Conservation (phyloP, 2,329 filamentous ascomycete species). For the Cladosporium cucumerinum region DNA sequence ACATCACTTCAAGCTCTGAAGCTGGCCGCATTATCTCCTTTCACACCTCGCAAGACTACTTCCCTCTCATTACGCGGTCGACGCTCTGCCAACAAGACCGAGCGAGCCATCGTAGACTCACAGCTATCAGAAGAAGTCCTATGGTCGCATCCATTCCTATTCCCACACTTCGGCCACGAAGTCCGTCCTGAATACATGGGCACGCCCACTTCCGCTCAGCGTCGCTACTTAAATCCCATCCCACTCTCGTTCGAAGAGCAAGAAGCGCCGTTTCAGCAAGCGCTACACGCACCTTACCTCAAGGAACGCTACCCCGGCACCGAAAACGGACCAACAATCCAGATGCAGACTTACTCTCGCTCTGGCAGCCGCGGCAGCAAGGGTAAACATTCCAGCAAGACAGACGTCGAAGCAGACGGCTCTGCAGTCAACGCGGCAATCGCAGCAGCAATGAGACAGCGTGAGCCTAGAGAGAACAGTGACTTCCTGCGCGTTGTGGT, state of each 20-base stretch:
- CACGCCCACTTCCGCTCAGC: constrained; percentile 54
- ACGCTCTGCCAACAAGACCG: constrained; percentile 1
- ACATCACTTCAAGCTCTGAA: constrained; percentile 60
- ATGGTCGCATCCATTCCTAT: constrained; percentile 56
- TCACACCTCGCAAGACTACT: constrained; percentile 28
- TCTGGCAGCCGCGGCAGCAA: constrained; percentile 1
- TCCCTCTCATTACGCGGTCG: neutral
- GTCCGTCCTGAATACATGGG: constrained; percentile 55
- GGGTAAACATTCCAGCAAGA: constrained; percentile 20
- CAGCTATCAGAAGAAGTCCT: constrained; percentile 55
- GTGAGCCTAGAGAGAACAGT: constrained; percentile 62
- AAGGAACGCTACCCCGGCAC: constrained; percentile 24
- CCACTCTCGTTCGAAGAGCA: constrained; percentile 39
- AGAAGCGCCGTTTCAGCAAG: constrained; percentile 36
- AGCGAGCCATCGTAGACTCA: neutral
- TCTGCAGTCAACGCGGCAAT: constrained; percentile 37
- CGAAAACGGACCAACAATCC: constrained; percentile 54
- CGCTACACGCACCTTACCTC: constrained; percentile 35
- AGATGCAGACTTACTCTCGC: constrained; percentile 60
- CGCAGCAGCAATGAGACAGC: constrained; percentile 36
- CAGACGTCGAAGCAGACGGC: constrained; percentile 33
- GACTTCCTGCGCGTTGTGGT: constrained; percentile 63
- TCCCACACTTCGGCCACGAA: constrained; percentile 58
- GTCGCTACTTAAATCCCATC: constrained; percentile 60
- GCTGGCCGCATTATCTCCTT: constrained; percentile 58